Evolutionary conservation across 108 stramenopile species (phyloP).

Genomic region (Conticribra weissflogii): DNA sequence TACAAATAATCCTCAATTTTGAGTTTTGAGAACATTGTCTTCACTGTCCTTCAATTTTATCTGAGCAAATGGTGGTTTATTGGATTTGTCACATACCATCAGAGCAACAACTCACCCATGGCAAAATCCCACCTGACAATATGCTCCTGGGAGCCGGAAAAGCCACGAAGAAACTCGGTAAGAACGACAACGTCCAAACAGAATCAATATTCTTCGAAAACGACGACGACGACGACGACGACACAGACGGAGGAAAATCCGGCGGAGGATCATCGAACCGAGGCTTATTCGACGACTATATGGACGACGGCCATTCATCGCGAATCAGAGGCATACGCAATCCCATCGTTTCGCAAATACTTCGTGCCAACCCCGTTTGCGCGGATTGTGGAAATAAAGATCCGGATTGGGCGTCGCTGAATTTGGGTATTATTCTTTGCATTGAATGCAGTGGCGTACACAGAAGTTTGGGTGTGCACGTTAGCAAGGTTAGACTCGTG

Average conservation of each 20-base stretch:
- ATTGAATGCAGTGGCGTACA: conserved; percentile 99
- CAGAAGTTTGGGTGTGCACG: conserved; percentile 95
- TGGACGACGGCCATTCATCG: neutral
- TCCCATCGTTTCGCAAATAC: conserved; percentile 57
- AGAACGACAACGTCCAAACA: conserved; percentile 22
- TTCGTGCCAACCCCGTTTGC: conserved; percentile 70
- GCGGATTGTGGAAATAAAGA: conserved; percentile 81
- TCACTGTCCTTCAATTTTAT: no score
- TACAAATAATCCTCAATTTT: neutral
- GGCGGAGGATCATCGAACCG: conserved; percentile 9
- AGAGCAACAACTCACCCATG: conserved; percentile 75
- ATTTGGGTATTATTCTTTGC: conserved; percentile 91
- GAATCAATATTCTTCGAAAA: conserved; percentile 54
- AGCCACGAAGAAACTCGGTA: conserved; percentile 20
- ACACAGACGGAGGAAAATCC: conserved; percentile 14
- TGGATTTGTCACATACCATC: no score
- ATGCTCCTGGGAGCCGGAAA: conserved; percentile 33
- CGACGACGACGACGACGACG: conserved; percentile 31
- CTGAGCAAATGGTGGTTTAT: no score
- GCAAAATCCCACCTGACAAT: conserved; percentile 56
- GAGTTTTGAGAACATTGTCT: no score
- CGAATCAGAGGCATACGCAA: conserved; percentile 34
- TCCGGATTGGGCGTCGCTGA: conserved; percentile 89
- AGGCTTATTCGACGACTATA: conserved; percentile 4
- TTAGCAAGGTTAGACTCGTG: conserved; percentile 90